phyloP scores from a whole-genome alignment of 164 flowering plant genomes.

The Magnolia kwangsiensis region DNA sequence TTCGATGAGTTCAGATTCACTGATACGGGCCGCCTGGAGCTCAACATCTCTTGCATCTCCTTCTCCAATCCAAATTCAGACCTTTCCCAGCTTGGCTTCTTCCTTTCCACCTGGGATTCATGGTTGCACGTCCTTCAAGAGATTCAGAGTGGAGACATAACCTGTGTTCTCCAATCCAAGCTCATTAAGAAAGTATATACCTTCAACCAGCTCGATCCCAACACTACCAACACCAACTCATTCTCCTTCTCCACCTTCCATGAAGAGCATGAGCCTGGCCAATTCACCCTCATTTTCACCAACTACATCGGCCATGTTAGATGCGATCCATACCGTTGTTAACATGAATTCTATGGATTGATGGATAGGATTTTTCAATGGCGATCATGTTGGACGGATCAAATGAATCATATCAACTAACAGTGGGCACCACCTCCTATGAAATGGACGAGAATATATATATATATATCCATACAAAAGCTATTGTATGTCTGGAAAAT shows the following conservation, averaged over 20 bases:
- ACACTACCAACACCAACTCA: background rate
- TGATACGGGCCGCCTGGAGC: slow-evolving; percentile 68
- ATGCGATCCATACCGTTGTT: too few relatives aligned
- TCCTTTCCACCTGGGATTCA: slow-evolving; percentile 74
- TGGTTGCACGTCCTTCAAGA: slow-evolving; percentile 77
- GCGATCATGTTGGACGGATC: too few relatives aligned
- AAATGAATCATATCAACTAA: too few relatives aligned
- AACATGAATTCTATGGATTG: too few relatives aligned
- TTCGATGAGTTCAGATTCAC: slow-evolving; percentile 94
- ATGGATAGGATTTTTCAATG: too few relatives aligned
- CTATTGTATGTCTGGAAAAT: too few relatives aligned
- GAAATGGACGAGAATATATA: too few relatives aligned
- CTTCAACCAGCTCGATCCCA: slow-evolving; percentile 32
- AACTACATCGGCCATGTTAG: slow-evolving; percentile 43
- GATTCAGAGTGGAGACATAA: slow-evolving; percentile 36
- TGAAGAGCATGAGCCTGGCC: slow-evolving; percentile 30
- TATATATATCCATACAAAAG: too few relatives aligned
- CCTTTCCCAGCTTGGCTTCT: slow-evolving; percentile 67
- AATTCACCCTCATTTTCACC: slow-evolving; percentile 79
- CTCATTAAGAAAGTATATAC: slow-evolving; percentile 44
- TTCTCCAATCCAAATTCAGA: slow-evolving; percentile 45
- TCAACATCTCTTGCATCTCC: slow-evolving; percentile 53
- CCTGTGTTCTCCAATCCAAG: slow-evolving; percentile 31
- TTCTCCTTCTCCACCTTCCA: slow-evolving; percentile 7
- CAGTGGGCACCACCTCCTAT: too few relatives aligned